Evolutionary conservation across 352 stramenopile species (phyloP), one percentile per base, ranked within the genome.

Genomic region (Phytophthora boehmeriae): DNA sequence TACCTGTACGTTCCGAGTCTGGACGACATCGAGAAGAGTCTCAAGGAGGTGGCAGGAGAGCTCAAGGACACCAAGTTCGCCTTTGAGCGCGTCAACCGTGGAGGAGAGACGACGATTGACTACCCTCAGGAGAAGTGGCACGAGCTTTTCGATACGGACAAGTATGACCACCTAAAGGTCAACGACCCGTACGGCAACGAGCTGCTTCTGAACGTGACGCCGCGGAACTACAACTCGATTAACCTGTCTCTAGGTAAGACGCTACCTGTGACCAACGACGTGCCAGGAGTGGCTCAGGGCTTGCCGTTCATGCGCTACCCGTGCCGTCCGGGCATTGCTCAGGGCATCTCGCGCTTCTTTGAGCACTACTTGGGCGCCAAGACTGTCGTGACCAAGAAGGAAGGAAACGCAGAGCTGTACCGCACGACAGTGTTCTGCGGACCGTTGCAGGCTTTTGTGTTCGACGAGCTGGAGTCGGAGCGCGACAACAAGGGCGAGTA

Each of bases 311-410:
- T 90, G 23, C 57, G 81, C 47, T 86, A 89, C 54, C 75, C 76
- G 5, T 80, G 74, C 22, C 76, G 78, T 19, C 78, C 81, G 25
- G 79, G 81, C 46, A 80, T 86, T 34, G 78, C 68, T 3, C 62
- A 76, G 19, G 81, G 78, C 50, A 89, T 90, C 51, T 67, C 74
- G 11, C 76, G 78, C 54, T 90, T 90, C 62, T 90, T 88, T 46
- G 75, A 90, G 66, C 58, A 88, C 53, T 89, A 88, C 54, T 54
- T 90, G 9, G 77, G 71, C 19, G 78, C 81, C 20, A 82, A 85
- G 56, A 86, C 75, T 5, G 53, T 70, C 10, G 68, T 86, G 25
- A 72, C 63, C 5, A 68, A 79, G 63, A 79, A 88, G 50, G 46
- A 68, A 3, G 65, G 35, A 20, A 67, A 75, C 4, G 59, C 71